A percentile compares a stretch with the other conserved stretches of the same genome.
Conservation (phyloP, 2,329 filamentous ascomycete genomes). For the Colletotrichum magnum region DNA sequence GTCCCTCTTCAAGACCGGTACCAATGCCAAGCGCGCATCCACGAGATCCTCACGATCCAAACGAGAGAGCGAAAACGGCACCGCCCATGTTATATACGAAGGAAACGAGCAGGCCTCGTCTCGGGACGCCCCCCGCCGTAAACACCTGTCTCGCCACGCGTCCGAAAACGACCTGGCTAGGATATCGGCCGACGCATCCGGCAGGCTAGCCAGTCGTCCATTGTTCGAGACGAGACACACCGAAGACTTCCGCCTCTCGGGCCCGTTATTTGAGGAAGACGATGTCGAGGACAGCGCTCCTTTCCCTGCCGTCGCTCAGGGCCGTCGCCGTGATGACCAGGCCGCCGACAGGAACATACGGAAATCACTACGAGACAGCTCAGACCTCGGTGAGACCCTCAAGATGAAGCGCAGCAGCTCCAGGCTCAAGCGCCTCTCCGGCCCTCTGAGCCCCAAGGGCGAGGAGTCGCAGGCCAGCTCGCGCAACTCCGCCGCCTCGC, state of each 20-base stretch:
- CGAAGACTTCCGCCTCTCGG: constrained; percentile 24
- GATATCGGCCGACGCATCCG: constrained; percentile 45
- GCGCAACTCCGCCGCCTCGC: constrained; percentile 40
- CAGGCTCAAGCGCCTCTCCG: constrained; percentile 71
- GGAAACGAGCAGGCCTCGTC: constrained; percentile 49
- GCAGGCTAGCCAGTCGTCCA: constrained; percentile 27
- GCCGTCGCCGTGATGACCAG: constrained; percentile 65
- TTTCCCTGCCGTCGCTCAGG: constrained; percentile 77
- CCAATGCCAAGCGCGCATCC: constrained; percentile 67
- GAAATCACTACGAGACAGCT: constrained; percentile 64
- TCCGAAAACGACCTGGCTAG: constrained; percentile 39
- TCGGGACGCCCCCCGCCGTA: constrained; percentile 41
- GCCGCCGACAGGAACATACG: constrained; percentile 61
- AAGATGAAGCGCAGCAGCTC: constrained; percentile 70
- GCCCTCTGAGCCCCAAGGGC: constrained; percentile 57
- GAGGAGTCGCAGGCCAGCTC: constrained; percentile 49
- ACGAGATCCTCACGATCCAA: constrained; percentile 65
- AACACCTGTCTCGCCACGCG: constrained; percentile 44
- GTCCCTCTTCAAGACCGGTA: constrained; percentile 72
- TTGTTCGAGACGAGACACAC: constrained; percentile 41
- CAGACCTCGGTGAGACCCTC: constrained; percentile 61
- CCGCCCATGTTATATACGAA: constrained; percentile 60
- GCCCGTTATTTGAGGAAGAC: constrained; percentile 43
- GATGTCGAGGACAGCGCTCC: constrained; percentile 76
- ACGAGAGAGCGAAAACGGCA: constrained; percentile 57